phyloP scores from a whole-genome alignment of 2,329 filamentous ascomycete genomes.

The Blastomyces emzantsi region DNA sequence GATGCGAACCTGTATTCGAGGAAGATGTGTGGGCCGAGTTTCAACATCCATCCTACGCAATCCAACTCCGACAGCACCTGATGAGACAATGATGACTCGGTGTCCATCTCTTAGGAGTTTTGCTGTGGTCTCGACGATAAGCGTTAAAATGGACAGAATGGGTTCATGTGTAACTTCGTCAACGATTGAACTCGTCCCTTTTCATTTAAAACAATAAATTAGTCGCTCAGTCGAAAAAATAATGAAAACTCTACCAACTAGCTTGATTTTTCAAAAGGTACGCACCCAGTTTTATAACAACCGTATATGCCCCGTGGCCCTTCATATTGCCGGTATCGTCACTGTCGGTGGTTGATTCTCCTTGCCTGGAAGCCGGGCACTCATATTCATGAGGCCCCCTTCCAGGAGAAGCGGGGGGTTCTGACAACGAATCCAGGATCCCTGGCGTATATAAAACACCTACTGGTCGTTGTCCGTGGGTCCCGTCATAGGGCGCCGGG shows the following conservation, averaged over 20 bases:
- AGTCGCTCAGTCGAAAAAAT: slow-evolving; percentile 7
- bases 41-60: slow-evolving; percentile 82
- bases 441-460: not conserved
- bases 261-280: not conserved
- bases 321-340: slow-evolving; percentile 47
- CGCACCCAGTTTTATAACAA: slow-evolving; percentile 81
- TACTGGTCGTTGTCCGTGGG: not conserved
- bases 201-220: slow-evolving; percentile 16
- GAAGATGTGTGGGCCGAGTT: slow-evolving; percentile 79
- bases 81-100: slow-evolving; percentile 91
- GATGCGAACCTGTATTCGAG: slow-evolving; percentile 62
- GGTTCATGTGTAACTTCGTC: slow-evolving; percentile 94
- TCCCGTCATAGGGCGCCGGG: slow-evolving; percentile 6
- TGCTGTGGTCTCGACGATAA: slow-evolving; percentile 91
- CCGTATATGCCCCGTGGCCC: slow-evolving; percentile 55
- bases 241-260: slow-evolving; percentile 10
- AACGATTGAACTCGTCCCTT: slow-evolving; percentile 98
- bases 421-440: slow-evolving; percentile 1
- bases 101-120: slow-evolving; percentile 84
- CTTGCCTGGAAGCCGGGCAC: slow-evolving; percentile 3
- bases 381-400: slow-evolving; percentile 1
- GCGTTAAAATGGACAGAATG: slow-evolving; percentile 75
- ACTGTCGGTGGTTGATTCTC: not conserved
- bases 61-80: slow-evolving; percentile 91
- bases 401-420: slow-evolving; percentile 7